A percentile compares a stretch with the other conserved stretches of the same genome.
These are phyloP conservation scores for Crucibulum laeve DNA, from an alignment of 768 basidiomycete species.

Conservation along the genomic window DNA sequence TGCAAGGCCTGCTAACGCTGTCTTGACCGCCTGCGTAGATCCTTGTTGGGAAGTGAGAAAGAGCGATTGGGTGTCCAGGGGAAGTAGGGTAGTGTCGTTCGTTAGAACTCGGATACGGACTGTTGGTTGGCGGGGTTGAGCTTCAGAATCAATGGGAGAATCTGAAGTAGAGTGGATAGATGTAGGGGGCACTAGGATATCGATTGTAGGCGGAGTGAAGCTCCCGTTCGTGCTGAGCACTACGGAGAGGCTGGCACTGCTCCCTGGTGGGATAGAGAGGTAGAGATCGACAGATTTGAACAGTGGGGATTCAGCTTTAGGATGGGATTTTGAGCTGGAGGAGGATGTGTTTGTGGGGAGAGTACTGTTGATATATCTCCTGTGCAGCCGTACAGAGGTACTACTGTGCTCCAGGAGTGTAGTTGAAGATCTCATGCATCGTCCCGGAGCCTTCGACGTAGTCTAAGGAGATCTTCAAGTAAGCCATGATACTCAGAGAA, in stretches of 20 bases:
- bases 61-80: constrained; percentile 22
- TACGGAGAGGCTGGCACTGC: constrained; percentile 24
- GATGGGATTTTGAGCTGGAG: not conserved
- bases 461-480: constrained; percentile 15
- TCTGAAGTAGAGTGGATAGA: constrained; percentile 10
- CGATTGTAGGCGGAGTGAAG: constrained; percentile 27
- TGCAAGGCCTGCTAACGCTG: constrained; percentile 21
- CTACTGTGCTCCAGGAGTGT: constrained; percentile 29
- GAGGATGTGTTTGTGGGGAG: not conserved
- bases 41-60: constrained; percentile 27
- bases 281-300: constrained; percentile 24
- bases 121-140: constrained; percentile 4
- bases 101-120: constrained; percentile 27
- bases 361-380: constrained; percentile 37
- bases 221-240: constrained; percentile 24
- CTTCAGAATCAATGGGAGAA: no score
- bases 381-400: constrained; percentile 31
- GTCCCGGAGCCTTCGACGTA: constrained; percentile 36
- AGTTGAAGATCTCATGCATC: constrained; percentile 41
- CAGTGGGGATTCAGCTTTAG: constrained; percentile 15
- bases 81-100: constrained; percentile 31
- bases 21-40: constrained; percentile 16
- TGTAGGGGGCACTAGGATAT: constrained; percentile 24
- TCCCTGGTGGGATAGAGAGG: constrained; percentile 18
- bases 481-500: not conserved